Base-by-base conservation (phyloP, 2,329 filamentous ascomycete genomes). In the Knufia petricola region DNA sequence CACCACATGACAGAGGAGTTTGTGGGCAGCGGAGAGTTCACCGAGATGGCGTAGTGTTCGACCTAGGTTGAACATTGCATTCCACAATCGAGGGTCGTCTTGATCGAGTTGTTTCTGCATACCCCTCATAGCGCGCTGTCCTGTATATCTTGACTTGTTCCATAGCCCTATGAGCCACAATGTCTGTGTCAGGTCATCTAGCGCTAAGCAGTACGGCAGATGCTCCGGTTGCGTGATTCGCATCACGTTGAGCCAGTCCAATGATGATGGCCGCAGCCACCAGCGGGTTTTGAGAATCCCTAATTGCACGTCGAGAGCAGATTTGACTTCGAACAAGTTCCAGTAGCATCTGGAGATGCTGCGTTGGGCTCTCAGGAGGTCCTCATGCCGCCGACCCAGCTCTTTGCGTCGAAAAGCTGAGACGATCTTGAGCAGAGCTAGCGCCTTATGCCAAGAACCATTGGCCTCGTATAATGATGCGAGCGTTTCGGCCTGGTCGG, bases 391-490 rank as follows among this genome's bases (percentile, higher is more conserved):
- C 9, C 44, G 43, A 4, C 48, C 48, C 2, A 50, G 43, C 24
- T 24, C 37, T 20, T 36, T 41, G 10, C n/a, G 23, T 40, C 48
- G 45, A 38, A 50, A 46, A 19, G 46, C 50, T 28, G 55, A 50
- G 21, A 56, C 48, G 21, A 45, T 43, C 2, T 52, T 45, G 20
- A 57, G 54, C 9, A 50, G 36, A 13, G 48, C 47, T 3, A 46
- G 20, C 13, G 55, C 52, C 39, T 52, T 28, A 30, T 31, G 38
- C 34, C 58, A 61, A 12, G 26, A 28, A 15, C 59, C 59, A 28
- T 47, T 46, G 38, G 52, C 47, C 31, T 51, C 57, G 39, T 55
- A 60, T 19, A 60, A 31, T 19, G 46, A 52, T 17, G 57, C 55
- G 48, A 57, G 56, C 38, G 55, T 58, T 17, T 54, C 59, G 34